phyloP scores from a whole-genome alignment of 176 grass and related monocot genomes.

The Eremochloa ophiuroides region DNA sequence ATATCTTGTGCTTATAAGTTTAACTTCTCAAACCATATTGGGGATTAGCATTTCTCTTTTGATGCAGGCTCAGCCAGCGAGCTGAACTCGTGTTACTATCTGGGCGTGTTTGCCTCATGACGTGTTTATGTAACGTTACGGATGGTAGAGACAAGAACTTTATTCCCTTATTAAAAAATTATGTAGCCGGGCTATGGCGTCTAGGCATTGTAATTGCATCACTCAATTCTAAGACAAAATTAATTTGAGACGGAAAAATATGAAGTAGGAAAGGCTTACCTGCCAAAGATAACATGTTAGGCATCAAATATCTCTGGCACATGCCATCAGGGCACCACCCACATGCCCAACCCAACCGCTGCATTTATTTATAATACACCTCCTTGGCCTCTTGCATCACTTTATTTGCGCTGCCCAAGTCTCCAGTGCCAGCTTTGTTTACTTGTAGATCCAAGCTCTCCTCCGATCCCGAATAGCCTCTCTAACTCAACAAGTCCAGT shows the following conservation, averaged over 20 bases:
- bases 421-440: conserved; percentile 17
- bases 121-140: no score
- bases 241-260: not conserved
- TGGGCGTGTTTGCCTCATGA: no score
- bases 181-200: no score
- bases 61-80: no score
- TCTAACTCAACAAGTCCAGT: not conserved
- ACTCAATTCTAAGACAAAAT: not conserved
- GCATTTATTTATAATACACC: conserved; percentile 41
- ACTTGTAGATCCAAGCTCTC: conserved; percentile 42
- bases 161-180: no score
- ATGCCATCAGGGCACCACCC: conserved; percentile 33
- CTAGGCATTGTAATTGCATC: no score
- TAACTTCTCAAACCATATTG: no score
- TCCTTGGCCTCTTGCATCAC: conserved; percentile 41
- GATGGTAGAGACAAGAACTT: no score
- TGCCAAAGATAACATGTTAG: conserved; percentile 28
- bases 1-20: no score
- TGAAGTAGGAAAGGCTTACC: conserved; percentile 22
- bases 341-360: conserved; percentile 42
- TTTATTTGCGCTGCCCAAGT: conserved; percentile 27
- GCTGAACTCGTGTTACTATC: no score
- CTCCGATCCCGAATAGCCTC: not conserved
- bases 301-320: conserved; percentile 42
- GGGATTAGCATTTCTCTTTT: no score